Base-by-base conservation (phyloP, 768 basidiomycete species). In the Dendrothele bispora region DNA sequence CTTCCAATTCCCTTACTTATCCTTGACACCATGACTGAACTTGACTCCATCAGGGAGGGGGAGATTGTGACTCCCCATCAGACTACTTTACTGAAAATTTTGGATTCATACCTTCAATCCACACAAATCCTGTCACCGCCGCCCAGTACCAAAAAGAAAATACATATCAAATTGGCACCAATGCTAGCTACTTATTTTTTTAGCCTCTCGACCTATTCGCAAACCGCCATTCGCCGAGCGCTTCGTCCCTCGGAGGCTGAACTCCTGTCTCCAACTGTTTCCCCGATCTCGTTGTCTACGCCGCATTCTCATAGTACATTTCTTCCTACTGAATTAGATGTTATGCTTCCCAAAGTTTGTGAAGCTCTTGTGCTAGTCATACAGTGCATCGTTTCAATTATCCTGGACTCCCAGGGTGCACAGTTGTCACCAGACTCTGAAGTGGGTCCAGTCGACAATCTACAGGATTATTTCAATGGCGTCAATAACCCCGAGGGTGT, bases 31-130 rank as follows among this genome's bases (percentile, higher is more conserved):
- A n/a, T 41, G 43, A 18, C 38, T 54, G 30, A 53, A 53, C n/a
- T n/a, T n/a, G 7, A 25, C 29, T 37, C 26, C 30, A 40, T 26
- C 61, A 90, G 90, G 49, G 51, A 67, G 20, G 81, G 78, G 38
- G 91, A 93, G 66, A 73, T 83, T 11, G 78, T 94, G 32, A 82
- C 89, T 5, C 90, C 92, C 0, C 84, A 88, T 55, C 94, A 95
- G 63, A 91, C 84, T 4, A 88, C 81, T n/a, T 69, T 95, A 10
- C 79, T 97, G 49, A 95, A 94, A 65, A 72, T 95, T 14, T 70
- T 94, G 11, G 94, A 95, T 61, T 88, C 91, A 2, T 86, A 90
- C 60, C 70, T 93, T 45, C 86, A 90, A 53, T 75, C 81, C 11
- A 67, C 69, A 22, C 70, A 71, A 53, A 55, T 66, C 45, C 56